A percentile compares a stretch with the other conserved stretches of the same genome.
Evolutionary conservation across 2,329 filamentous ascomycete genomes (phyloP).

Genomic region (Gaeumannomyces tritici): DNA sequence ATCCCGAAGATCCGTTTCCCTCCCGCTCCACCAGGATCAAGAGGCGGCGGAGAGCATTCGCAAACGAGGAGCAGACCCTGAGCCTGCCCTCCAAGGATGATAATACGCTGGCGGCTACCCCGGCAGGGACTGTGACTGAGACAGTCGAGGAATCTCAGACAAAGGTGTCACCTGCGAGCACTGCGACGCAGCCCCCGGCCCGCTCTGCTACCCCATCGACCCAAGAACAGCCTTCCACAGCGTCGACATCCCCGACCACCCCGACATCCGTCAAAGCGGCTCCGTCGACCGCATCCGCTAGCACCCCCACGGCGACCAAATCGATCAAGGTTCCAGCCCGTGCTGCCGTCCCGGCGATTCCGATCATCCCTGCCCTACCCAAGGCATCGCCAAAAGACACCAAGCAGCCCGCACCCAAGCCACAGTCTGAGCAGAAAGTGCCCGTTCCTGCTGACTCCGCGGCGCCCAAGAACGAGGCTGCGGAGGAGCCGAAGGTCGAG

Average conservation of each 20-base stretch:
- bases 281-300: slow-evolving; percentile 12
- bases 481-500: not conserved
- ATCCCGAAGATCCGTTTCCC: slow-evolving; percentile 42
- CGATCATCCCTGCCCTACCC: slow-evolving; percentile 36
- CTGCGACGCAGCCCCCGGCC: not conserved
- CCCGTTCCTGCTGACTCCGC: slow-evolving; percentile 4
- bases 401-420: slow-evolving; percentile 13
- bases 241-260: slow-evolving; percentile 24
- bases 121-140: slow-evolving; percentile 10
- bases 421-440: slow-evolving; percentile 13
- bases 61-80: slow-evolving; percentile 24
- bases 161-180: not conserved
- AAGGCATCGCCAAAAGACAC: slow-evolving; percentile 24
- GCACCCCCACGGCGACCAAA: slow-evolving; percentile 16
- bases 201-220: slow-evolving; percentile 21
- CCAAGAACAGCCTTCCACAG: slow-evolving; percentile 21
- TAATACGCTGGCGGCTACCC: slow-evolving; percentile 15
- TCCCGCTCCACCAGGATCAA: slow-evolving; percentile 26
- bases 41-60: slow-evolving; percentile 29
- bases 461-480: not conserved
- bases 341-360: slow-evolving; percentile 28
- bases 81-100: slow-evolving; percentile 31
- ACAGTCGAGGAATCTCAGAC: not conserved
- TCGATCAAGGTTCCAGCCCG: slow-evolving; percentile 21
- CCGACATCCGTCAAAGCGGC: slow-evolving; percentile 20